phyloP scores from a whole-genome alignment of 352 stramenopile genomes.

The Pythium pyrilobum region DNA sequence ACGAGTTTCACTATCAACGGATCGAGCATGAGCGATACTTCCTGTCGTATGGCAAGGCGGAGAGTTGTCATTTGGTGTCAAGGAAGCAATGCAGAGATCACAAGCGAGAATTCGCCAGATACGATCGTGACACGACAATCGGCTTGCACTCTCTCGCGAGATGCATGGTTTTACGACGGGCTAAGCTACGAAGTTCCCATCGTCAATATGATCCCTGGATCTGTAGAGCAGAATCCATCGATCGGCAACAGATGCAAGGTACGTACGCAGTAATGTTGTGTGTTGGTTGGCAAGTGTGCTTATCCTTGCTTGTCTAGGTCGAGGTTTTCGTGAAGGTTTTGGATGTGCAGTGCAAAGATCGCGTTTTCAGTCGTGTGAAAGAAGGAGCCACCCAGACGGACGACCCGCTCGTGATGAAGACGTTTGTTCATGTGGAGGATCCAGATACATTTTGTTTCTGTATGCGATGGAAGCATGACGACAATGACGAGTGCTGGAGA shows the following conservation, averaged over 20 bases:
- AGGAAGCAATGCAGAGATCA: neutral
- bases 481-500: conserved; percentile 2
- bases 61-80: conserved; percentile 16
- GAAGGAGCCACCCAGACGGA: neutral
- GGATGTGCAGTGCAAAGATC: conserved; percentile 1
- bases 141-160: conserved; percentile 5
- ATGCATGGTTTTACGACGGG: conserved; percentile 7
- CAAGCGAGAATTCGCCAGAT: conserved; percentile 5
- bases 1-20: conserved; percentile 17
- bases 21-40: conserved; percentile 15
- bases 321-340: neutral
- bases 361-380: conserved; percentile 10
- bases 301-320: neutral
- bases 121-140: conserved; percentile 10
- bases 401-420: conserved; percentile 10
- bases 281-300: conserved; percentile 1
- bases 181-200: conserved; percentile 4
- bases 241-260: conserved; percentile 13
- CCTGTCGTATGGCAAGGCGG: conserved; percentile 8
- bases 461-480: conserved; percentile 1
- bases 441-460: conserved; percentile 4
- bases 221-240: neutral
- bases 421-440: conserved; percentile 8
- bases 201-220: conserved; percentile 4
- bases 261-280: neutral